Evolutionary conservation across 2,329 filamentous ascomycete genomes (phyloP).

Genomic region (Thielaviopsis punctulata): DNA sequence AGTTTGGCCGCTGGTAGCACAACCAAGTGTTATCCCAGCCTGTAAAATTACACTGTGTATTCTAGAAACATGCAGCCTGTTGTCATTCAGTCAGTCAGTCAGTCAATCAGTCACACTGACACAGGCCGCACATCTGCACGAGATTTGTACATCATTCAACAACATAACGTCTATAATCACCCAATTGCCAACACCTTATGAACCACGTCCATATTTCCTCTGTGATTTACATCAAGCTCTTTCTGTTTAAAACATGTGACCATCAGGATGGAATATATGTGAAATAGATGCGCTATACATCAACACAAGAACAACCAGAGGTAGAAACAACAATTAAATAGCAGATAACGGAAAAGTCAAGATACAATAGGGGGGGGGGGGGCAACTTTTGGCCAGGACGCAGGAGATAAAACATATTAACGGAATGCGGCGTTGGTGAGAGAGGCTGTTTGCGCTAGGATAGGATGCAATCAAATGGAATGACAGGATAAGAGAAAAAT

Average conservation of each 20-base stretch:
- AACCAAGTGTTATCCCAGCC: background rate
- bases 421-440: background rate
- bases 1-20: background rate
- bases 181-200: too few relatives aligned
- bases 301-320: constrained; percentile 3
- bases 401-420: background rate
- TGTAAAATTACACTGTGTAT: constrained; percentile 7
- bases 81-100: background rate
- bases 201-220: background rate
- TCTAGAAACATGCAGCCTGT: background rate
- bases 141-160: background rate
- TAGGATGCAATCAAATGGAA: background rate
- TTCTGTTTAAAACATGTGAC: background rate
- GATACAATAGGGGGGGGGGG: background rate
- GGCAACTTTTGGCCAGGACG: background rate
- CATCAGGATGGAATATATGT: background rate
- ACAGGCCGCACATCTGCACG: background rate
- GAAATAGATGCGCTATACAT: constrained; percentile 1
- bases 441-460: background rate
- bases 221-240: background rate
- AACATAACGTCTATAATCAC: background rate
- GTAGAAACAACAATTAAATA: constrained; percentile 14
- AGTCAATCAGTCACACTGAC: background rate
- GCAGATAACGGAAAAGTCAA: background rate
- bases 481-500: background rate